Base-by-base conservation (phyloP, 441 rosid species). In the Raphanus hybrid region DNA sequence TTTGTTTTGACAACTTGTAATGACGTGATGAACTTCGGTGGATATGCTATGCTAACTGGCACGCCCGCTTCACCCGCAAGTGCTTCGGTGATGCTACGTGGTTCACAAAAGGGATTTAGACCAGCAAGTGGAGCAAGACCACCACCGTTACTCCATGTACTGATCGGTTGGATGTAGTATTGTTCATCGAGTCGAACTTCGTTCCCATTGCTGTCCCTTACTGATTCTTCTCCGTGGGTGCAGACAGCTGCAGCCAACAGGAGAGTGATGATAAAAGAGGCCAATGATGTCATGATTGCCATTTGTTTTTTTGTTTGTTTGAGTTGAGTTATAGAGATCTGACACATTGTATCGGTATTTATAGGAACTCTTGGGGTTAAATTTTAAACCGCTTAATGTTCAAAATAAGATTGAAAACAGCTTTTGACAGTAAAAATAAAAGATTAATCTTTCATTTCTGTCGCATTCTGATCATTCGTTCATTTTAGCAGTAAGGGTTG, bases 101-200 rank as follows among this genome's bases (percentile, higher is more conserved):
- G 64, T 35, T 6, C 8, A 69, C 79, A 69, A 35, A n/a, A 52
- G 69, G 61, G 14, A 23, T 0, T 0, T 0, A 35, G 5, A 35
- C 39, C 26, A 32, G 64, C 1, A 3, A 68, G 69, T 48, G 79
- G 79, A 39, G 37, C 58, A 76, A 69, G 70, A 62, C 79, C 70
- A 54, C 75, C 75, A 5, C 73, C 62, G 8, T 45, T 45, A 45
- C 1, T 45, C 15, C 14, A 15, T 15, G 6, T 45, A 16, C 14
- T 11, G 34, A 69, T 32, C 39, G 55, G 69, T 61, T 34, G 63
- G 70, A 76, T 76, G 59, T 37, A 52, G 79, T 76, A 75, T 35
- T 9, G 0, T 4, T 4, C 5, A 7, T 26, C 39, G 4, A 0
- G 0, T 3, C 0, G 0, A 41, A 70, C 0, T 2, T 14, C 0